phyloP scores from a whole-genome alignment of 2,329 filamentous ascomycete genomes.

The Epichloe sp. region DNA sequence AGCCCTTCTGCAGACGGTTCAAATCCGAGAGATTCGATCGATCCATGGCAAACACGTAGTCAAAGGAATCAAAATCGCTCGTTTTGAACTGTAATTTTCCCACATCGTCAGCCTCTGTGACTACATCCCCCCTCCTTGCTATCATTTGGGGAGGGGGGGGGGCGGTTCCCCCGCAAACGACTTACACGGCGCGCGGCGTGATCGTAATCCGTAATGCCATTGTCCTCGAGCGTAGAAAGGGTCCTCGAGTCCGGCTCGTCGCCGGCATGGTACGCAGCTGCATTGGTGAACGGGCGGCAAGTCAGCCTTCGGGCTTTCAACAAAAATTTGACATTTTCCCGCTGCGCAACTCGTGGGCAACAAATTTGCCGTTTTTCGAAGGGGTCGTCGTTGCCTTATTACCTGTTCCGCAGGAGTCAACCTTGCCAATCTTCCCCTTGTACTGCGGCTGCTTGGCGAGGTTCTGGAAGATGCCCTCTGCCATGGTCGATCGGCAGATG shows the following conservation, averaged over 20 bases:
- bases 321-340: not conserved
- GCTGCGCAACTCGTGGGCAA: not conserved
- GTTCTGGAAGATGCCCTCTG: slow-evolving; percentile 79
- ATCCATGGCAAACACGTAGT: slow-evolving; percentile 96
- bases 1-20: slow-evolving; percentile 43
- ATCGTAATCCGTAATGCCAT: slow-evolving; percentile 65
- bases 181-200: slow-evolving; percentile 65
- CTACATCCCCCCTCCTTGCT: too few relatives aligned
- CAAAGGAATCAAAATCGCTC: slow-evolving; percentile 70
- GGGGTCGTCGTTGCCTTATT: slow-evolving; percentile 9
- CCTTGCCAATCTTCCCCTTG: slow-evolving; percentile 44
- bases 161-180: not conserved
- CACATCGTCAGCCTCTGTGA: not conserved
- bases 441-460: slow-evolving; percentile 49
- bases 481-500: slow-evolving; percentile 91
- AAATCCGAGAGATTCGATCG: slow-evolving; percentile 64
- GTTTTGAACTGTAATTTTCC: slow-evolving; percentile 30
- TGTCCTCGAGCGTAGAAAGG: slow-evolving; percentile 58
- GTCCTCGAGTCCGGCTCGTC: slow-evolving; percentile 71
- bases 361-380: not conserved
- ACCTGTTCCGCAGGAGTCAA: slow-evolving; percentile 85
- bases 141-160: too few relatives aligned
- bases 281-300: not conserved
- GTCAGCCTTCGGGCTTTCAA: not conserved
- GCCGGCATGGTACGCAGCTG: slow-evolving; percentile 70